Evolutionary conservation across 768 basidiomycete species (phyloP).

Genomic region (Phanerochaete carnosa): DNA sequence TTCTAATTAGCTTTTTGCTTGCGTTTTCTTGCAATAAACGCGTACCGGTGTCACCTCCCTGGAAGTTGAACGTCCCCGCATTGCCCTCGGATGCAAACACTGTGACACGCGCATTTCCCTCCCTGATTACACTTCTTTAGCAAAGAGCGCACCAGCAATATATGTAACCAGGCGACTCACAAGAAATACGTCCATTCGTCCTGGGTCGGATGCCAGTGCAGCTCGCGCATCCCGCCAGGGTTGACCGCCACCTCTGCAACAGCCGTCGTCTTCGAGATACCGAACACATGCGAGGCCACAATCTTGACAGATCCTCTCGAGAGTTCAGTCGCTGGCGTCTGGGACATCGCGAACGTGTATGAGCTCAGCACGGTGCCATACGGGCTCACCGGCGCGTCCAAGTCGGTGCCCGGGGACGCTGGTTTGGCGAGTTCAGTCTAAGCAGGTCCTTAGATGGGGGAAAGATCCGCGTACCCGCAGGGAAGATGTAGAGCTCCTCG

Average conservation of each 20-base stretch:
- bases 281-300: constrained; percentile 49
- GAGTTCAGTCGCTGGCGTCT: constrained; percentile 40
- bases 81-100: constrained; percentile 50
- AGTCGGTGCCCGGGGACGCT: constrained; percentile 23
- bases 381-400: constrained; percentile 35
- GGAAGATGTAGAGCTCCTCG: too few species aligned
- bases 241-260: constrained; percentile 56
- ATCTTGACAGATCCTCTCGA: constrained; percentile 39
- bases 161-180: constrained; percentile 30
- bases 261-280: too few species aligned
- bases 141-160: not conserved
- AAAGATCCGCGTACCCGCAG: too few species aligned
- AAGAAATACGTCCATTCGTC: constrained; percentile 61
- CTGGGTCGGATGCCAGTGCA: constrained; percentile 63
- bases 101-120: constrained; percentile 52
- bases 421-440: too few species aligned
- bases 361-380: constrained; percentile 44
- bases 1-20: not conserved
- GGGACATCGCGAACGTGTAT: too few species aligned
- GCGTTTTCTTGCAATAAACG: not conserved
- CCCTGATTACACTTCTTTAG: constrained; percentile 27
- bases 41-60: constrained; percentile 52
- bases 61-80: constrained; percentile 55
- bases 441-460: too few species aligned
- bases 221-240: constrained; percentile 11